These are phyloP conservation scores for Wallacemonas sp. DNA, from an alignment of 208 protist species.

Conservation along the genomic window DNA sequence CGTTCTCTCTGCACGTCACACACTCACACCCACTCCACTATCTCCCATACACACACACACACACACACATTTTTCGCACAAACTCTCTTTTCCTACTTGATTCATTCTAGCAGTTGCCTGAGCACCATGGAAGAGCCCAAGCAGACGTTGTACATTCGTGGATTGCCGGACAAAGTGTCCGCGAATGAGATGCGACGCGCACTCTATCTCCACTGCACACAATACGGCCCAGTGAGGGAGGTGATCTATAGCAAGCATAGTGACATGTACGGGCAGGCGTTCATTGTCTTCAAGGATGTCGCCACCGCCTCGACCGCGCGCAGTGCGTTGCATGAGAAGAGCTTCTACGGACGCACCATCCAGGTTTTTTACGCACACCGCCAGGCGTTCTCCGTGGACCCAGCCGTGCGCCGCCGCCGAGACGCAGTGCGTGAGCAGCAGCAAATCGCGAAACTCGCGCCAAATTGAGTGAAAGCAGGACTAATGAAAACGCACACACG, in stretches of 20 bases:
- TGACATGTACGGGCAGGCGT: constrained; percentile 80
- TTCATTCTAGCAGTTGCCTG: background rate
- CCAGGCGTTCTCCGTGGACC: constrained; percentile 76
- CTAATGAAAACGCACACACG: too few relatives aligned
- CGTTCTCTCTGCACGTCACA: too few relatives aligned
- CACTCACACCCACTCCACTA: background rate
- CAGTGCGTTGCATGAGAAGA: constrained; percentile 58
- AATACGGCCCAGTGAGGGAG: constrained; percentile 79
- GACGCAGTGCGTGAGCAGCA: constrained; percentile 42
- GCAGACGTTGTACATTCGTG: constrained; percentile 83
- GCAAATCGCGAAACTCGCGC: background rate
- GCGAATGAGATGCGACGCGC: constrained; percentile 69
- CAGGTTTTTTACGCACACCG: constrained; percentile 79
- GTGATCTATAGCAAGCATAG: constrained; percentile 65
- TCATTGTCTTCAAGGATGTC: constrained; percentile 87
- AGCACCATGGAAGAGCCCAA: constrained; percentile 72
- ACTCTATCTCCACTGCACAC: constrained; percentile 85
- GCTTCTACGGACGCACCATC: constrained; percentile 74
- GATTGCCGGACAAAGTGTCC: constrained; percentile 81
- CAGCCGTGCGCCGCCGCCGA: constrained; percentile 59
- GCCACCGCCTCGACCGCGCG: constrained; percentile 76
- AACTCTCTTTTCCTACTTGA: constrained; percentile 2
- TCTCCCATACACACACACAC: too few relatives aligned
- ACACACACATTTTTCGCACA: too few relatives aligned
- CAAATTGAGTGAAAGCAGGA: background rate